Base-by-base conservation (phyloP, 805 yeast genomes). In the Teunomyces funiuensis region DNA sequence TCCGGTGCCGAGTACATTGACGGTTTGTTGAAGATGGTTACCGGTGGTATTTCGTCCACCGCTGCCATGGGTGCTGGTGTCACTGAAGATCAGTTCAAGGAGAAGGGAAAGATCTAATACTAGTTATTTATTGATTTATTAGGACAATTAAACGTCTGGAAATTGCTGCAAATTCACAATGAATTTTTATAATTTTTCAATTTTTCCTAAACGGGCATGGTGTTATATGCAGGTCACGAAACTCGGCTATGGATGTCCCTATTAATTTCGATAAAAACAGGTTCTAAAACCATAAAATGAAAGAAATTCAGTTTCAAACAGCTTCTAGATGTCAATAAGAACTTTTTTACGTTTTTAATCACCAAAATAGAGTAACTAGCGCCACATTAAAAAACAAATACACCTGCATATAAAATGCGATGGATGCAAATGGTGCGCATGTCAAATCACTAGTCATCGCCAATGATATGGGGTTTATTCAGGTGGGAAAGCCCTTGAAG, bases 51-150 rank as follows among this genome's bases (percentile, higher is more conserved):
- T 44, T 77, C 90, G 39, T 84, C 95, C 14, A 91, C 98, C 37
- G 96, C 97, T 52, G 97, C 98, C 37, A 91, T 91, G 97, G 97
- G 97, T 60, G 84, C 84, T 47, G 98, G 98, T 74, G 97, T 91
- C 52, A 91, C 98, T 41, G 98, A 91, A 73, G 95, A 86, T 53
- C 98, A 91, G 71, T 91, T 91, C 74, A 86, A 85, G 56, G 65
- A 60, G 22, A 47, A 41, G 42, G 50, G 48, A 3, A 53, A 53
- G 51, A 37, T 54, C 40, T 53, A 54, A 46, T 36, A 33, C 14
- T 22, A 10, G 30, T 19, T 41, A 13, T 34, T 34, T 23, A 34
- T 19, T 19, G 13, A 17, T 13, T 20, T 7, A 33, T 13, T 33
- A 33, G 13, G 23, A 15, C 19, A 15, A 13, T 15, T 34, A 34